Evolutionary conservation across 768 basidiomycete genomes (phyloP).

Genomic region (Suillus cothurnatus): DNA sequence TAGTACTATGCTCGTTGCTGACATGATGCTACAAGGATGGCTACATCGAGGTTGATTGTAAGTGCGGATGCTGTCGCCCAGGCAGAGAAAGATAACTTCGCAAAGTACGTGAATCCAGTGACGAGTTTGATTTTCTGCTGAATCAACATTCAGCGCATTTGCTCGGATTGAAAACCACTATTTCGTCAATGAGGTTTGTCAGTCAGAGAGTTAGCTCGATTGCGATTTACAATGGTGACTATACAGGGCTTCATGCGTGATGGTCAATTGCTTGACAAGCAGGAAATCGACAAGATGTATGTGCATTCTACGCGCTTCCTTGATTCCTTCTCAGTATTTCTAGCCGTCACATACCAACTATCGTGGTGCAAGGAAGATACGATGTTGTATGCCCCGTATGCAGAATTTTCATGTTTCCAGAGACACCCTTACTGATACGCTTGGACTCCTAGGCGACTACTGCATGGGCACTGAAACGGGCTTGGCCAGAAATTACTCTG

Average conservation of each 20-base stretch:
- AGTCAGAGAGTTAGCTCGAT: not conserved
- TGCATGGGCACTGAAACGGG: constrained; percentile 79
- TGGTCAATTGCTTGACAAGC: constrained; percentile 81
- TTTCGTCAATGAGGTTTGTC: constrained; percentile 74
- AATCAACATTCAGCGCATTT: constrained; percentile 61
- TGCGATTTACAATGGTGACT: not conserved
- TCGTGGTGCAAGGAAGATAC: constrained; percentile 85
- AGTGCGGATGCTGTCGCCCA: constrained; percentile 68
- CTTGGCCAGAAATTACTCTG: constrained; percentile 78
- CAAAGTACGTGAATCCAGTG: constrained; percentile 53
- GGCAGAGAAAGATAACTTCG: constrained; percentile 73
- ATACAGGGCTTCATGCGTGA: constrained; percentile 82
- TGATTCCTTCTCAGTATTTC: constrained; percentile 7
- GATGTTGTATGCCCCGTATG: constrained; percentile 86
- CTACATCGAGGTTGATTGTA: constrained; percentile 72
- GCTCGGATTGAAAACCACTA: constrained; percentile 91
- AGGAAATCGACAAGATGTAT: constrained; percentile 88
- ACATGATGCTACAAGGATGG: constrained; percentile 57
- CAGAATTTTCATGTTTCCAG: not conserved
- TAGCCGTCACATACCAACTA: constrained; percentile 85
- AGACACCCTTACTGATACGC: not conserved
- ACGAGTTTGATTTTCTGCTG: constrained; percentile 9
- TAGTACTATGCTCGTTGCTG: not conserved
- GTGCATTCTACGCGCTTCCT: constrained; percentile 20
- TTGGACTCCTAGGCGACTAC: constrained; percentile 60